Conservation (phyloP, 2,329 filamentous ascomycete species). For the Coniochaeta sp. region DNA sequence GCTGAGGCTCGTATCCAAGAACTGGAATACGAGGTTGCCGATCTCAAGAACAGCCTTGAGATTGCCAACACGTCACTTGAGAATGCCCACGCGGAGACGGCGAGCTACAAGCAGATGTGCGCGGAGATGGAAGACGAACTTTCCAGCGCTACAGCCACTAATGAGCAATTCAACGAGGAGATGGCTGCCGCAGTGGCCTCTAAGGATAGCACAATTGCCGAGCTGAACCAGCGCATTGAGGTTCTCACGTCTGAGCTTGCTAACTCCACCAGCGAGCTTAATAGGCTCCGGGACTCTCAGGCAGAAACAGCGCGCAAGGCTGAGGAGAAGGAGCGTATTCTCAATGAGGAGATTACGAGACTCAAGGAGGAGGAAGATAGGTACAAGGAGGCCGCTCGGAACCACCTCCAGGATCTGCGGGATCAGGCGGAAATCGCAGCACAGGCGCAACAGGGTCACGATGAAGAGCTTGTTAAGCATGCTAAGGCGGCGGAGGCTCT, state of each 20-base stretch:
- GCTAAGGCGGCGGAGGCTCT: constrained; percentile 87
- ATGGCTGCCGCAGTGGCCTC: constrained; percentile 68
- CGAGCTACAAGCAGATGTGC: constrained; percentile 84
- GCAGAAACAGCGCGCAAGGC: constrained; percentile 63
- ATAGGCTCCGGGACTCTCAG: constrained; percentile 71
- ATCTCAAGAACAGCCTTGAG: constrained; percentile 82
- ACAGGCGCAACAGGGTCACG: constrained; percentile 90
- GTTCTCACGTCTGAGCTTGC: constrained; percentile 78
- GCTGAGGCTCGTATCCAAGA: constrained; percentile 65
- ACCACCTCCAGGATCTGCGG: constrained; percentile 85
- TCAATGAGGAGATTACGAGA: constrained; percentile 72
- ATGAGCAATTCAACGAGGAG: constrained; percentile 84
- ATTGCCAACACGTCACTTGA: constrained; percentile 74
- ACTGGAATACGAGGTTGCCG: constrained; percentile 72
- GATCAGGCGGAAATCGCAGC: constrained; percentile 90
- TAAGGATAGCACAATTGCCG: constrained; percentile 72
- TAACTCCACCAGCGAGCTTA: constrained; percentile 75
- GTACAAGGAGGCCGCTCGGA: constrained; percentile 70
- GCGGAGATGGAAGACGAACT: constrained; percentile 84
- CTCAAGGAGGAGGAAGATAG: constrained; percentile 80
- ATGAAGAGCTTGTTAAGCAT: constrained; percentile 89
- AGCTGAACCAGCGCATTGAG: constrained; percentile 76
- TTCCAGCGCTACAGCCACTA: constrained; percentile 67
- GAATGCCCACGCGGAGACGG: constrained; percentile 70
- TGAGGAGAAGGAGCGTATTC: constrained; percentile 73